Conservation (phyloP, 2,329 filamentous ascomycete genomes). For the Dactylonectria estremocensis region DNA sequence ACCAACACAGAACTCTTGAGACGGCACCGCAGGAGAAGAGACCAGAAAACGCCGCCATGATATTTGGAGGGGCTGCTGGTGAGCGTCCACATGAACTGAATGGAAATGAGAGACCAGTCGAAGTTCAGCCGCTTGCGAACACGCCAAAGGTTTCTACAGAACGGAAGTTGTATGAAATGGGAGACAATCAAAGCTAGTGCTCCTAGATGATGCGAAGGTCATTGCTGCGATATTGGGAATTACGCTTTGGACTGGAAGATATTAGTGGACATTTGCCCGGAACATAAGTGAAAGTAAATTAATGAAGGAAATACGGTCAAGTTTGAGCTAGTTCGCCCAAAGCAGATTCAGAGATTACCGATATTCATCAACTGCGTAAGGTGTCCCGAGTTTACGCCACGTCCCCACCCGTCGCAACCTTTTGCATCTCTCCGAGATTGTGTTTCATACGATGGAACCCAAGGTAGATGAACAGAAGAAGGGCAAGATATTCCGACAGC, state of each 20-base stretch:
- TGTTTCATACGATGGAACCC: slow-evolving; percentile 12
- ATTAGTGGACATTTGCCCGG: too few relatives aligned
- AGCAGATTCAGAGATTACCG: too few relatives aligned
- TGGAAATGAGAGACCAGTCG: not conserved
- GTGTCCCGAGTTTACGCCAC: too few relatives aligned
- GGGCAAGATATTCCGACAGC: slow-evolving; percentile 8
- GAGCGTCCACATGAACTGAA: not conserved
- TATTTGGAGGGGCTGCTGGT: not conserved
- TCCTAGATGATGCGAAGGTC: too few relatives aligned
- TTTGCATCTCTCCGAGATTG: not conserved
- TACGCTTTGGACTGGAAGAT: too few relatives aligned
- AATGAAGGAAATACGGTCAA: too few relatives aligned
- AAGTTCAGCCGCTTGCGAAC: not conserved
- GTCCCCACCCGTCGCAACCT: too few relatives aligned
- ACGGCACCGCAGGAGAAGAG: not conserved
- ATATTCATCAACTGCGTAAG: too few relatives aligned
- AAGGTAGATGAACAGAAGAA: slow-evolving; percentile 3
- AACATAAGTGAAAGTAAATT: too few relatives aligned
- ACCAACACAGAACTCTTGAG: too few relatives aligned
- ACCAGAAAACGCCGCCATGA: not conserved
- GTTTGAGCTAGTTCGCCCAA: too few relatives aligned
- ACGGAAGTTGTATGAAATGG: not conserved
- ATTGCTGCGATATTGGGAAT: too few relatives aligned
- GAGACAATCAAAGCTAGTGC: not conserved
- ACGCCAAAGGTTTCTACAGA: not conserved